Evolutionary conservation across 495 filamentous ascomycete genomes (phyloP).

Genomic region (Aspergillus indologenus): DNA sequence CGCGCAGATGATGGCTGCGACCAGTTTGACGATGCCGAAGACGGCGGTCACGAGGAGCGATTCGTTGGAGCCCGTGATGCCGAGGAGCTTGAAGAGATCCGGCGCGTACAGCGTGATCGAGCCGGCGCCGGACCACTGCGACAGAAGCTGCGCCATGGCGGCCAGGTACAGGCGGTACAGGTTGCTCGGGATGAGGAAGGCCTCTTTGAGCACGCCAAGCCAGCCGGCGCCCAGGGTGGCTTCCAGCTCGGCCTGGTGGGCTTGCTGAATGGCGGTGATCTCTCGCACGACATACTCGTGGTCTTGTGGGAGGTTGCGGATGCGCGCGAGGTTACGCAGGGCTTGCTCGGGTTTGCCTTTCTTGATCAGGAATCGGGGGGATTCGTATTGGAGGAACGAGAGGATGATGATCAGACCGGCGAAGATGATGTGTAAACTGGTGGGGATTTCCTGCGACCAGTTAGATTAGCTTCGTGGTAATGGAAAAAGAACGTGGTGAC

Average conservation of each 20-base stretch:
- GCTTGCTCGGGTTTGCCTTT: conserved; percentile 55
- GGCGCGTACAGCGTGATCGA: conserved; percentile 66
- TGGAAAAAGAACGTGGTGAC: conserved; percentile 10
- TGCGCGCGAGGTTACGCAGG: conserved; percentile 31
- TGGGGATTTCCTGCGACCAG: conserved; percentile 55
- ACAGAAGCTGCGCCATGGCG: conserved; percentile 57
- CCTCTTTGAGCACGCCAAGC: conserved; percentile 56
- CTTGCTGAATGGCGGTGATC: conserved; percentile 58
- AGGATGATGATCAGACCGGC: conserved; percentile 63
- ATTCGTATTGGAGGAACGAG: conserved; percentile 63
- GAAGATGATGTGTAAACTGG: conserved; percentile 69
- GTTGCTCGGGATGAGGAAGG: conserved; percentile 57
- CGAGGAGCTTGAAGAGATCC: conserved; percentile 63
- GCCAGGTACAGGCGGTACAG: conserved; percentile 62
- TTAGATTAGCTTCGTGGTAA: conserved; percentile 16
- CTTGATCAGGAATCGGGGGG: conserved; percentile 61
- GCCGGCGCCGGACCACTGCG: conserved; percentile 68
- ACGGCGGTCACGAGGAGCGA: conserved; percentile 65
- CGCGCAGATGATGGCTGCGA: conserved; percentile 60
- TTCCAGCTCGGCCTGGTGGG: conserved; percentile 67
- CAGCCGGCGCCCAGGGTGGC: conserved; percentile 55
- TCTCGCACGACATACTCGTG: conserved; percentile 53
- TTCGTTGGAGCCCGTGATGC: conserved; percentile 58
- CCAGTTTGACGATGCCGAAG: conserved; percentile 68
- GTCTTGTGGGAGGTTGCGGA: conserved; percentile 41